Evolutionary conservation across 2,329 filamentous ascomycete genomes (phyloP).

Genomic region (Colletotrichum musicola): DNA sequence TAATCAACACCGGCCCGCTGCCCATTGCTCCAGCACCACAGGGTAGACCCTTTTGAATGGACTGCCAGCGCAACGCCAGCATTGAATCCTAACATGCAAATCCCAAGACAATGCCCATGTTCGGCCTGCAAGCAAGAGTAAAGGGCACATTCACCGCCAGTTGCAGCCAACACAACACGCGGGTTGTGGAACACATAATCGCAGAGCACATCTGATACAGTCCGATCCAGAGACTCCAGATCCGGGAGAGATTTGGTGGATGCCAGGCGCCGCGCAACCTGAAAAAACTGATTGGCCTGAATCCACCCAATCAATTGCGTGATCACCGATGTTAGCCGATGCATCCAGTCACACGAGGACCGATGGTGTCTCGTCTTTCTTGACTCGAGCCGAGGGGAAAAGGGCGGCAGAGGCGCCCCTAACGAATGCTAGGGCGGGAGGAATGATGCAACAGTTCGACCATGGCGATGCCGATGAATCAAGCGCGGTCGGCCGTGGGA

Average conservation of each 20-base stretch:
- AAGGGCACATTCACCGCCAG: not conserved
- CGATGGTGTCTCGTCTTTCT: slow-evolving; percentile 5
- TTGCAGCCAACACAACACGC: not conserved
- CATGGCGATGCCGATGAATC: slow-evolving; percentile 14
- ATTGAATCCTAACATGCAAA: slow-evolving; percentile 16
- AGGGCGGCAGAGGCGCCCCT: slow-evolving; percentile 9
- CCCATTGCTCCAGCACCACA: no score
- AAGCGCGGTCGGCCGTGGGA: not conserved
- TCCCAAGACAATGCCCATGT: slow-evolving; percentile 10
- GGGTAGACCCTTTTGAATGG: slow-evolving; percentile 16
- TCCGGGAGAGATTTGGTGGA: slow-evolving; percentile 10
- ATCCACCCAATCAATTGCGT: slow-evolving; percentile 37
- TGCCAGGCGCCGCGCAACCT: slow-evolving; percentile 1
- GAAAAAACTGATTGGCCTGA: slow-evolving; percentile 23
- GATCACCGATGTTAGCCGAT: slow-evolving; percentile 33
- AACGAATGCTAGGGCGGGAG: not conserved
- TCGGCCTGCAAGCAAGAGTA: not conserved
- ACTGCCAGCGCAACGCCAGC: slow-evolving; percentile 25
- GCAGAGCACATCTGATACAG: not conserved
- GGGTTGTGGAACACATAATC: not conserved
- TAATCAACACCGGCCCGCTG: slow-evolving; percentile 22
- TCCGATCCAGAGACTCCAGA: not conserved
- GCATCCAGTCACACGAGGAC: slow-evolving; percentile 13
- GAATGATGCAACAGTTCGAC: slow-evolving; percentile 8
- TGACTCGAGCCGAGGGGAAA: not conserved